A percentile compares a stretch with the other conserved stretches of the same genome.
Conservation (phyloP, 2,329 filamentous ascomycete species). For the Amesomyces nigricolor region DNA sequence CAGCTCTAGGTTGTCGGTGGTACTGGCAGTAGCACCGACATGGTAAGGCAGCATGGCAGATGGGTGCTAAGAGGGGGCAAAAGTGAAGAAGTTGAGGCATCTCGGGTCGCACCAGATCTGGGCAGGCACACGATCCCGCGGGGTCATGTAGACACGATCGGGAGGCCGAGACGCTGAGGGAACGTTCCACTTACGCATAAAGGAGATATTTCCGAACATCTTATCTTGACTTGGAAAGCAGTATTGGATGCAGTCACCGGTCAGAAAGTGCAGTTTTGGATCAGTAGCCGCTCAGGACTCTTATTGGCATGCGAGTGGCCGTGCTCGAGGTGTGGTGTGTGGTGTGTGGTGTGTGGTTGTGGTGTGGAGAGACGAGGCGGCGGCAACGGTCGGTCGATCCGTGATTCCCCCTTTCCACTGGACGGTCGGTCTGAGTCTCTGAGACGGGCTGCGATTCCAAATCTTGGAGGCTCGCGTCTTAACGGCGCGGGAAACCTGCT, state of each 20-base stretch:
- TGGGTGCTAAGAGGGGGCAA: neutral
- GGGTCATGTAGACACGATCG: conserved; percentile 12
- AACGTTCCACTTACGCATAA: conserved; percentile 14
- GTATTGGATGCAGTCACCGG: neutral
- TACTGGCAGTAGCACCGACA: neutral
- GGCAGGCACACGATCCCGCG: conserved; percentile 2
- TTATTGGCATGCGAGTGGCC: neutral
- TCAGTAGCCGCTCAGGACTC: neutral
- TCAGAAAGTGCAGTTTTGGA: neutral
- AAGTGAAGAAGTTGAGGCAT: neutral
- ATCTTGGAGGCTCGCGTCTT: too few relatives aligned
- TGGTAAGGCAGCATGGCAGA: neutral
- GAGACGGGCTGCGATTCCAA: too few relatives aligned
- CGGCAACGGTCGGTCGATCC: neutral
- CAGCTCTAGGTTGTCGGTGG: neutral
- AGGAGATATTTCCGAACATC: conserved; percentile 42
- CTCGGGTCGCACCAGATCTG: neutral
- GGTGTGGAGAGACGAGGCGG: neutral
- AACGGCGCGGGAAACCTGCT: too few relatives aligned
- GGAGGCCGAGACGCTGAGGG: neutral
- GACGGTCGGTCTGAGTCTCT: too few relatives aligned
- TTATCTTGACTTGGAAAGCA: conserved; percentile 29
- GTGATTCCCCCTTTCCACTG: neutral
- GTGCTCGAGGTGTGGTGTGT: neutral
- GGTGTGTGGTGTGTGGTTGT: neutral